Evolutionary conservation across 768 basidiomycete genomes (phyloP), one percentile per base, ranked within the genome.

Genomic region (Boletus pseudopeckii): DNA sequence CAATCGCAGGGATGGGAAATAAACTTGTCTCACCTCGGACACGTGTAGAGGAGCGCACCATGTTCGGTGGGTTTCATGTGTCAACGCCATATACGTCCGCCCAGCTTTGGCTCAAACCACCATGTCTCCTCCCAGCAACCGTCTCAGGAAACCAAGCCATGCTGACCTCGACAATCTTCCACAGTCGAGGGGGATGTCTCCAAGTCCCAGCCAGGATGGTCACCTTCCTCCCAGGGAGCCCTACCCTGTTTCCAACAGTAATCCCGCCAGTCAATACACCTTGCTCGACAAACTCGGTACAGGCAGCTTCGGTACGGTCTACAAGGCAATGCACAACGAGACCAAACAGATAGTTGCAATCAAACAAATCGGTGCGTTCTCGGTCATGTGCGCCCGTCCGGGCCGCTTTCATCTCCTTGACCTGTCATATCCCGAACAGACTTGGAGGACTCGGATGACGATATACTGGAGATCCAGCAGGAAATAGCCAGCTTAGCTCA

Each of bases 401-500:
- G 33, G 7, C 49, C 34, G 46, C 40, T 10, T 46, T 36, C 50
- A 11, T 48, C 43, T 32, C 45, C 33, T 40, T 51, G 38, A 60
- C 45, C 24, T 33, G 18, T 24, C 39, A 11, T 40, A n/a, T 45
- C 45, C 45, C 20, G 28, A 14, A 38, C 64, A 96, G 96, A 98
- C 75, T 78, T 99, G 55, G 97, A 99, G 72, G 92, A 97, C 72
- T 92, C 94, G 24, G 95, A 98, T 72, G 97, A 99, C 67, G 97
- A 98, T 71, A 98, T 99, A 60, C 85, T 90, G 17, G 97, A 99
- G 72, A 99, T 99, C 45, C 97, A 99, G 67, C 92, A 93, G 70
- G 97, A 99, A 71, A 99, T 99, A 60, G 90, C 94, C 18, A 97
- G 91, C 71, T 80, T 99, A 28, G 92, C 94, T 1, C 90, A 90